phyloP scores from a whole-genome alignment of 2,329 filamentous ascomycete genomes.

The Aspergillus chevalieri region DNA sequence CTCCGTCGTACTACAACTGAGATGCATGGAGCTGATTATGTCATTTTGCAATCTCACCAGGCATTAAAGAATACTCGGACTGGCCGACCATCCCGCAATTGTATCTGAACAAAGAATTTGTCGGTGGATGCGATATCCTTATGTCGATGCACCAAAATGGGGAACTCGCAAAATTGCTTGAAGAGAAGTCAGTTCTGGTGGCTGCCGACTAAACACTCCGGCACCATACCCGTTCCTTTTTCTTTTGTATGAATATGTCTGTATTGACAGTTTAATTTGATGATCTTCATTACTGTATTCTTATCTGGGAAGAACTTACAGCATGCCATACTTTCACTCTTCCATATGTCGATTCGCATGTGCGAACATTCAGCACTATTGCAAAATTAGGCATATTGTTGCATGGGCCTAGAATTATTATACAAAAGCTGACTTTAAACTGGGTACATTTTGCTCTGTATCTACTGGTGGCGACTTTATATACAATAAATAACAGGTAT shows the following conservation, averaged over 20 bases:
- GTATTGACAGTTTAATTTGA: not conserved
- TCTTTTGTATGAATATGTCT: slow-evolving; percentile 10
- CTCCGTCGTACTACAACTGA: slow-evolving; percentile 2
- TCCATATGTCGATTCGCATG: too few relatives aligned
- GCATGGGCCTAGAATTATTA: too few relatives aligned
- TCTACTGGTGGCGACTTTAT: too few relatives aligned
- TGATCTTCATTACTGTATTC: not conserved
- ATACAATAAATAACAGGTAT: too few relatives aligned
- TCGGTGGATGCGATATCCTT: slow-evolving; percentile 95
- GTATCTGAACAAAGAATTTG: slow-evolving; percentile 90
- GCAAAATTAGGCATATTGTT: too few relatives aligned
- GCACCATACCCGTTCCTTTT: slow-evolving; percentile 3
- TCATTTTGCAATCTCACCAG: slow-evolving; percentile 39
- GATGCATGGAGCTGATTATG: not conserved
- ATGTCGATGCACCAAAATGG: slow-evolving; percentile 97
- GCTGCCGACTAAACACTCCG: slow-evolving; percentile 44
- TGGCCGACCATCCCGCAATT: slow-evolving; percentile 98
- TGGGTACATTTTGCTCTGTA: too few relatives aligned
- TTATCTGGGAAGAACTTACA: not conserved
- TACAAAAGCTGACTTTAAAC: too few relatives aligned
- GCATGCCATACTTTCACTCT: not conserved
- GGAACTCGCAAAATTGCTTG: slow-evolving; percentile 81
- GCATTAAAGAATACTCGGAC: slow-evolving; percentile 98
- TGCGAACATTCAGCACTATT: too few relatives aligned
- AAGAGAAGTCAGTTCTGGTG: slow-evolving; percentile 83